Evolutionary conservation across 805 yeast genomes (phyloP).

Genomic region (Kregervanrija pseudodelftensis): DNA sequence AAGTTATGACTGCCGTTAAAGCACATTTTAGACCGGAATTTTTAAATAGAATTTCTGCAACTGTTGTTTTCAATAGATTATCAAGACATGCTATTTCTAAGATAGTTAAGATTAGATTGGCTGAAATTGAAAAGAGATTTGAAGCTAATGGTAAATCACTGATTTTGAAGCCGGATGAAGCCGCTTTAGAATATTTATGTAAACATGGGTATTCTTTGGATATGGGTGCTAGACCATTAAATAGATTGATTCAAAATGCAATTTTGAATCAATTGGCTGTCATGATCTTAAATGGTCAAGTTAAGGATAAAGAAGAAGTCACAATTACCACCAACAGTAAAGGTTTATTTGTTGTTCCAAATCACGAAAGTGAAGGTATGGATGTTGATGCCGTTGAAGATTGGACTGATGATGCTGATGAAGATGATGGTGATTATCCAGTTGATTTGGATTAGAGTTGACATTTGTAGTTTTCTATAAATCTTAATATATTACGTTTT

Average conservation of each 20-base stretch:
- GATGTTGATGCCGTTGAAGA: conserved; percentile 52
- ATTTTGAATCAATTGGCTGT: conserved; percentile 84
- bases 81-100: conserved; percentile 87
- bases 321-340: conserved; percentile 47
- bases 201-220: conserved; percentile 85
- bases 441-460: conserved; percentile 18
- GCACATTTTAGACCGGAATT: conserved; percentile 96
- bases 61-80: conserved; percentile 86
- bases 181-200: conserved; percentile 76
- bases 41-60: conserved; percentile 89
- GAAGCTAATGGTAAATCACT: conserved; percentile 76
- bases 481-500: too few relatives aligned
- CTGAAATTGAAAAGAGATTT: conserved; percentile 82
- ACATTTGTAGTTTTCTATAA: too few relatives aligned
- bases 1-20: conserved; percentile 78
- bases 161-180: conserved; percentile 62
- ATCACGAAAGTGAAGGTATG: conserved; percentile 61
- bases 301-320: conserved; percentile 84
- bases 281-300: conserved; percentile 79
- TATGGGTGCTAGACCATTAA: conserved; percentile 95
- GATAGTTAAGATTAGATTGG: conserved; percentile 80
- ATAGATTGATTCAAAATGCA: conserved; percentile 84
- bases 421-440: conserved; percentile 33
- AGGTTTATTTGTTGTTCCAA: conserved; percentile 77
- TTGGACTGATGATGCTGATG: conserved; percentile 59